Base-by-base conservation (phyloP, 768 basidiomycete genomes). In the Xerocomus spinulosus region DNA sequence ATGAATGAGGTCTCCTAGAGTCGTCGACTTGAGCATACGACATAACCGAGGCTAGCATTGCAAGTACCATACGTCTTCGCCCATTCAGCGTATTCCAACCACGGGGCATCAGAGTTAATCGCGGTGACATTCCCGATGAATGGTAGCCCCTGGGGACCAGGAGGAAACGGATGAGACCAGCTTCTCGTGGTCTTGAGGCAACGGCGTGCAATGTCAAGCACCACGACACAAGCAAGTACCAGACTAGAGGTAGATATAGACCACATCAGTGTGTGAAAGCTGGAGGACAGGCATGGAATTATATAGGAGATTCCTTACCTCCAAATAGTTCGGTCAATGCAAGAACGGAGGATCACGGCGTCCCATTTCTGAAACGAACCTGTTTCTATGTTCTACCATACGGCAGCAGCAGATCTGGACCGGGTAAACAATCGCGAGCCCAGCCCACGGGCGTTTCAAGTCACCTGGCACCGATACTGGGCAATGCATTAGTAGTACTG, bases 1-100 rank as follows among this genome's bases (percentile, higher is more conserved):
- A 20, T 75, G 75, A 24, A 83, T 69, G 12, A 83, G 56, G n/a
- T 74, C 62, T 1, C 75, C 71, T 75, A 41, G 15, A 20, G 21
- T 30, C 29, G 20, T 7, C 7, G 26, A 23, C 8, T 32, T 56
- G 38, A 50, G 50, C 28, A 32, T 10, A 42, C 33, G 23, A 23
- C 29, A 18, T 7, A 33, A 24, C 6, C 2, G 17, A 18, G 23
- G 26, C 42, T 29, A 39, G 40, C 9, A n/a, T 15, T 45, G 24
- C n/a, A 32, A 39, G 7, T 48, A 55, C 75, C 68, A 25, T 72
- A 70, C 46, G 57, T 52, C 45, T 63, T 61, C 29, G 60, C 58
- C 74, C 75, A 76, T 32, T 66, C 55, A 10, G 68, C 54, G 46
- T 73, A 76, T 6, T 58, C 59, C 47, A 61, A 51, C 70, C 72